Conservation (phyloP, 139 green algal species). For the Zygnema cylindricum region DNA sequence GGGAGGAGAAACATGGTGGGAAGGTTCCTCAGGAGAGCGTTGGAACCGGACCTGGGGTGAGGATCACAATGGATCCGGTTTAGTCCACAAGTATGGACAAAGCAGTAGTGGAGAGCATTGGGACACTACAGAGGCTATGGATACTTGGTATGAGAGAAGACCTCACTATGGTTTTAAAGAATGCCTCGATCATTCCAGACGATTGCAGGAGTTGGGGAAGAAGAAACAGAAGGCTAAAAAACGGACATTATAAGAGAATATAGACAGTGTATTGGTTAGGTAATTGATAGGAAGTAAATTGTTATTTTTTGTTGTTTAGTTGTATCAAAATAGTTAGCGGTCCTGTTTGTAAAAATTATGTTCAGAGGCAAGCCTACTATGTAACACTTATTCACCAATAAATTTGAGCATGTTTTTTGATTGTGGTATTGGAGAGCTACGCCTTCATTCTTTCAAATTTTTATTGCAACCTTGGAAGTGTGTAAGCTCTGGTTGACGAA, state of each 20-base stretch:
- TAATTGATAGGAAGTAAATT: too few relatives aligned
- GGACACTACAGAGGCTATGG: conserved; percentile 55
- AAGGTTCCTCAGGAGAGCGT: conserved; percentile 26
- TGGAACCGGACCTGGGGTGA: conserved; percentile 60
- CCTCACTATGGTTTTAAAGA: conserved; percentile 63
- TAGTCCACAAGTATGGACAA: conserved; percentile 58
- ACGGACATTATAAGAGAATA: neutral
- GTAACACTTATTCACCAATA: too few relatives aligned
- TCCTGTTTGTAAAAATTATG: too few relatives aligned
- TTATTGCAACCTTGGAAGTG: too few relatives aligned
- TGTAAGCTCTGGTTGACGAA: too few relatives aligned
- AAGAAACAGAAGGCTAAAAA: neutral
- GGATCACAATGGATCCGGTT: conserved; percentile 48
- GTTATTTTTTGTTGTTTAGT: too few relatives aligned
- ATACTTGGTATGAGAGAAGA: conserved; percentile 53
- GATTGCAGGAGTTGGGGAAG: conserved; percentile 31
- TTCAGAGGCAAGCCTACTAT: too few relatives aligned
- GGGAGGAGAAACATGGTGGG: conserved; percentile 55
- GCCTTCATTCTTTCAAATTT: too few relatives aligned
- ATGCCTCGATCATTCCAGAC: conserved; percentile 39
- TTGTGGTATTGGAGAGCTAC: too few relatives aligned
- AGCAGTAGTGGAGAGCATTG: conserved; percentile 56
- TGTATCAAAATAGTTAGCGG: too few relatives aligned
- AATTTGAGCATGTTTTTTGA: too few relatives aligned
- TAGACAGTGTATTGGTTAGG: too few relatives aligned